Evolutionary conservation across 352 stramenopile species (phyloP), one percentile per base, ranked within the genome.

Genomic region (Phytophthora boehmeriae): DNA sequence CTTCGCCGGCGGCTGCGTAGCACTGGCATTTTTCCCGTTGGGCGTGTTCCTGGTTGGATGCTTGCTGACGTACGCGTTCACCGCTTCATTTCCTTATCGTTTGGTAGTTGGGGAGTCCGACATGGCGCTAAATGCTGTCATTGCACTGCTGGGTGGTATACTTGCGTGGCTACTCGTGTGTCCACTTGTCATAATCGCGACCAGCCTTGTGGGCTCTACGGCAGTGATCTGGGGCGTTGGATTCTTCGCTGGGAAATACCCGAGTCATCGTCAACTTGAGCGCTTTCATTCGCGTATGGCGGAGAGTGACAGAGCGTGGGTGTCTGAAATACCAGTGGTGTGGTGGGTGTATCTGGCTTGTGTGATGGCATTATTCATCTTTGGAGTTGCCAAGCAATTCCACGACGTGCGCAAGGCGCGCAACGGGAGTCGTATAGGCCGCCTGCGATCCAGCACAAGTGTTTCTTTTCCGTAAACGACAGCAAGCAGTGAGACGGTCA

Each of bases 261-360:
- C 83, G 8, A 92, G 78, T 41, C 63, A 51, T n/a, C 71, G 73
- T 6, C 73, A 86, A 5, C 71, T 92, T 19, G 55, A 80, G 4
- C 73, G 58, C 10, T 88, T 90, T 35, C 73, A 79, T 38, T 36
- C 4, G 46, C 60, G 10, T 22, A 47, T 27, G n/a, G 30, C 25
- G 27, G 30, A 41, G 14, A 49, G 46, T 16, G 30, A 19, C 2
- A 63, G 73, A 16, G 30, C 53, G 2, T 88, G 66, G 66, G 8
- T 79, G 17, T 83, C 83, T 50, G 54, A 66, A 10, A 69, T 94
- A 17, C 77, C 79, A 1, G 48, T 20, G 0, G 63, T 73, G 2
- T 94, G 86, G 86, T 94, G 81, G 81, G 63, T 35, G 2, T 92
- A 92, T 63, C 54, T 94, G 46, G 63, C 53, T 19, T 80, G 66